Percentiles rank a stretch among this genome's conserved stretches.
Evolutionary conservation across 2,329 filamentous ascomycete species (phyloP).

Genomic region (Pseudogymnoascus destructans): DNA sequence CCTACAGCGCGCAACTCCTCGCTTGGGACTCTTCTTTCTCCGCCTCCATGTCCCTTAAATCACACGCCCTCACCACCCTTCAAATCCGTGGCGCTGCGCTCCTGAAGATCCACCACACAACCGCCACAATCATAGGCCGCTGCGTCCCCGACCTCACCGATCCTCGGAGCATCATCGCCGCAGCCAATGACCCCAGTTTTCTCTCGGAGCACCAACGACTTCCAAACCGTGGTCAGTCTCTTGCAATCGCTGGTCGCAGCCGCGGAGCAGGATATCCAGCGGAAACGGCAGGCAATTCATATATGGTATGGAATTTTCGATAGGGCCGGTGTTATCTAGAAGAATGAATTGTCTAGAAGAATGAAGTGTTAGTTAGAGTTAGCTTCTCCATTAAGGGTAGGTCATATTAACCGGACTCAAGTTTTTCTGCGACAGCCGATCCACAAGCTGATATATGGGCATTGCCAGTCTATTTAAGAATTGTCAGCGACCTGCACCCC

Average conservation of each 20-base stretch:
- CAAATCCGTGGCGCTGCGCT: slow-evolving; percentile 23
- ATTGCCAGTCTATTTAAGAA: neutral
- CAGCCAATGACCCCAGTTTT: neutral
- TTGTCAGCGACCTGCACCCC: neutral
- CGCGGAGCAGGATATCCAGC: slow-evolving; percentile 18
- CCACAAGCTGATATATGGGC: neutral
- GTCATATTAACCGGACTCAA: neutral
- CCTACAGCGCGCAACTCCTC: slow-evolving; percentile 11
- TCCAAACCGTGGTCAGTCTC: slow-evolving; percentile 18
- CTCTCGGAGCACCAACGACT: slow-evolving; percentile 13
- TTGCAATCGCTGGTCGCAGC: slow-evolving; percentile 20
- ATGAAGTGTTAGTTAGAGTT: neutral
- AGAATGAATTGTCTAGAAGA: neutral
- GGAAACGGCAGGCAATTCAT: slow-evolving; percentile 13
- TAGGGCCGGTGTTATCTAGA: neutral
- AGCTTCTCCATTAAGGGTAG: neutral
- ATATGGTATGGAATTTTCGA: neutral
- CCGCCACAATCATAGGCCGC: slow-evolving; percentile 17
- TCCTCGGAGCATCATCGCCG: neutral
- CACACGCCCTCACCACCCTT: slow-evolving; percentile 15
- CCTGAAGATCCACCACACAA: slow-evolving; percentile 22
- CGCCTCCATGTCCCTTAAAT: slow-evolving; percentile 20
- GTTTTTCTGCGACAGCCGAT: neutral
- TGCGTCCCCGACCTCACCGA: neutral
- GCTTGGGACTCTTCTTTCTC: slow-evolving; percentile 16